Conservation (phyloP, 164 flowering plant genomes). For the Annona cherimola region DNA sequence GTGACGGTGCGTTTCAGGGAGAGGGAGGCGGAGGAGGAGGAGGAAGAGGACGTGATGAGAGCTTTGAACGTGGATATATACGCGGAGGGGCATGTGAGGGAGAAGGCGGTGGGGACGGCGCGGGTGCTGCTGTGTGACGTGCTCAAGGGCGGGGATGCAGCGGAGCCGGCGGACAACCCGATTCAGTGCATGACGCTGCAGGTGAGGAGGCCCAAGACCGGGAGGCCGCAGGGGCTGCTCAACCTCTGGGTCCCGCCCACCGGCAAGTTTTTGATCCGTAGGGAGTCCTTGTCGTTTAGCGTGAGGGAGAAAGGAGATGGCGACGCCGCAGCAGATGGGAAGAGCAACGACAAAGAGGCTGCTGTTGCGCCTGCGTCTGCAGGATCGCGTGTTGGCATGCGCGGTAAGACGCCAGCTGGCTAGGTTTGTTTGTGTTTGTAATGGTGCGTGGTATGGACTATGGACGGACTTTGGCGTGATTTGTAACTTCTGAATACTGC, state of each 20-base stretch:
- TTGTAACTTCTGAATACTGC: too few relatives aligned
- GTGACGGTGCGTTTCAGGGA: conserved; percentile 29
- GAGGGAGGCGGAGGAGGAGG: conserved; percentile 12
- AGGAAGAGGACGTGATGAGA: conserved; percentile 20
- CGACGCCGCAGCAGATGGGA: neutral
- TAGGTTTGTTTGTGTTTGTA: too few relatives aligned
- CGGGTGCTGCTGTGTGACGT: conserved; percentile 39
- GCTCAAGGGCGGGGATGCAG: conserved; percentile 30
- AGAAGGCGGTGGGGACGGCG: conserved; percentile 44
- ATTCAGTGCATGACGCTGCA: conserved; percentile 39
- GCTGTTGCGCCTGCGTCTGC: neutral
- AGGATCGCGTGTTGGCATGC: too few relatives aligned
- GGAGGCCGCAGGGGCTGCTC: conserved; percentile 37
- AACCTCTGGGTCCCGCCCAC: conserved; percentile 45
- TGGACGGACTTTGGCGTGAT: too few relatives aligned
- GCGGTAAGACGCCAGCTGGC: too few relatives aligned
- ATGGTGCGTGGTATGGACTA: too few relatives aligned
- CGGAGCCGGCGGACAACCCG: conserved; percentile 36
- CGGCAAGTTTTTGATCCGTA: conserved; percentile 29
- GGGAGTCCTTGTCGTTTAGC: conserved; percentile 31
- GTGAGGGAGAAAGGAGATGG: conserved; percentile 15
- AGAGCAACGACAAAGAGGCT: neutral
- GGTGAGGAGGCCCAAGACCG: conserved; percentile 34
- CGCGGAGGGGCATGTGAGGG: conserved; percentile 35
- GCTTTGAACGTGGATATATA: conserved; percentile 44